A percentile compares a stretch with the other conserved stretches of the same genome.
phyloP scores from a whole-genome alignment of 1,284 basidiomycete genomes.

The Earliella scabrosa region DNA sequence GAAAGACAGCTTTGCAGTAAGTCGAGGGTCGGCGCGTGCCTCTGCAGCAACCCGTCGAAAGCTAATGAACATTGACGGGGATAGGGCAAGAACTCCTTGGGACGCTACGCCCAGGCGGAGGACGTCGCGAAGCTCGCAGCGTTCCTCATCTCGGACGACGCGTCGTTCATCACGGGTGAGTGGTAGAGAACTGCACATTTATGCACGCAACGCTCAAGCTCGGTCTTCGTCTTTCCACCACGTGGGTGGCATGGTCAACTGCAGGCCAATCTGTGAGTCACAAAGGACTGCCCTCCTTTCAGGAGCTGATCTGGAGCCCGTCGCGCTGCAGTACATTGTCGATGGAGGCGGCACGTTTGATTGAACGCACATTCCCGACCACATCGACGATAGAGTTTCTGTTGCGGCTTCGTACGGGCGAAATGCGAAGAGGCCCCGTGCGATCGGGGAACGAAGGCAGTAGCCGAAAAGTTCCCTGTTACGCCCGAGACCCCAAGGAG shows the following conservation, averaged over 20 bases:
- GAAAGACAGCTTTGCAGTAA: conserved; percentile 23
- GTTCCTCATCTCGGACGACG: conserved; percentile 38
- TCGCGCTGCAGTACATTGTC: too few species aligned
- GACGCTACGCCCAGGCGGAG: conserved; percentile 31
- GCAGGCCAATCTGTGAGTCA: not conserved
- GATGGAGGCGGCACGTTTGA: too few species aligned
- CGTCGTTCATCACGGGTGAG: conserved; percentile 40
- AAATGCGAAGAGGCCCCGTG: too few species aligned
- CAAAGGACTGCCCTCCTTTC: too few species aligned
- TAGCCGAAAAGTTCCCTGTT: not conserved
- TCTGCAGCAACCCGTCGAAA: too few species aligned
- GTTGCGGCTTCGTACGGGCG: too few species aligned
- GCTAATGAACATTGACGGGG: conserved; percentile 42
- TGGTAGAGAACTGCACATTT: not conserved
- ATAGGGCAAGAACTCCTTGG: conserved; percentile 14
- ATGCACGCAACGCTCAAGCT: not conserved
- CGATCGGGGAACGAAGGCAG: too few species aligned
- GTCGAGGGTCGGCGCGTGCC: too few species aligned
- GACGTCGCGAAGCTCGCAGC: conserved; percentile 43
- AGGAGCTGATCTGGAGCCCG: too few species aligned
- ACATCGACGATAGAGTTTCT: too few species aligned
- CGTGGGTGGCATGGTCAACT: not conserved
- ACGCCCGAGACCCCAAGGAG: too few species aligned
- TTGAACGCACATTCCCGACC: too few species aligned
- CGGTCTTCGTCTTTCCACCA: not conserved